These are phyloP conservation scores for Magnolia kwangsiensis DNA, from an alignment of 164 flowering plant genomes.

Conservation along the genomic window DNA sequence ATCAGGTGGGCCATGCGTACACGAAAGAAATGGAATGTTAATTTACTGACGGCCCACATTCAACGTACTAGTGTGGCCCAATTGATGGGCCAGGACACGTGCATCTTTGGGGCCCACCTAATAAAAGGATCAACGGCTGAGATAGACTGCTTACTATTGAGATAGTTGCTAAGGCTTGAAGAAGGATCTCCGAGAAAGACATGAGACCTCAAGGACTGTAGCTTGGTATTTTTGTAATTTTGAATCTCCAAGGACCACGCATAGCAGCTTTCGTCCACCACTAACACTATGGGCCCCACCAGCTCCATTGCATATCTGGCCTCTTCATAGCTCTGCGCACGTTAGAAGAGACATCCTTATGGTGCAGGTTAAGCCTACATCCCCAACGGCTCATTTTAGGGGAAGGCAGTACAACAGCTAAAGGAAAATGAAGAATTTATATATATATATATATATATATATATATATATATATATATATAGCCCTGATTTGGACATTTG, in stretches of 20 bases:
- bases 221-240: conserved; percentile 5
- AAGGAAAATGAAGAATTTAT: too few species aligned
- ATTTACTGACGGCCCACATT: too few species aligned
- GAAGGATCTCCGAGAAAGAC: conserved; percentile 38
- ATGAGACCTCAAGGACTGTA: conserved; percentile 51
- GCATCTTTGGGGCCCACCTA: background rate
- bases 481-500: too few species aligned
- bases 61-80: too few species aligned
- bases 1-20: too few species aligned
- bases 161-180: conserved; percentile 11
- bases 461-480: too few species aligned
- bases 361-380: background rate
- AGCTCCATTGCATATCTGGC: conserved; percentile 53
- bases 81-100: too few species aligned
- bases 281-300: conserved; percentile 61
- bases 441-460: too few species aligned
- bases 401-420: too few species aligned
- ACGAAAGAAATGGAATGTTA: too few species aligned
- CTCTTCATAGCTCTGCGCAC: conserved; percentile 64
- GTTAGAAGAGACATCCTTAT: background rate
- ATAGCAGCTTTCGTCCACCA: conserved; percentile 48
- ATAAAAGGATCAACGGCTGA: background rate
- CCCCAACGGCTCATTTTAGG: too few species aligned
- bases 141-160: conserved; percentile 24
- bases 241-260: conserved; percentile 44